Conservation (phyloP, 768 basidiomycete species). For the Suillus clintonianus region DNA sequence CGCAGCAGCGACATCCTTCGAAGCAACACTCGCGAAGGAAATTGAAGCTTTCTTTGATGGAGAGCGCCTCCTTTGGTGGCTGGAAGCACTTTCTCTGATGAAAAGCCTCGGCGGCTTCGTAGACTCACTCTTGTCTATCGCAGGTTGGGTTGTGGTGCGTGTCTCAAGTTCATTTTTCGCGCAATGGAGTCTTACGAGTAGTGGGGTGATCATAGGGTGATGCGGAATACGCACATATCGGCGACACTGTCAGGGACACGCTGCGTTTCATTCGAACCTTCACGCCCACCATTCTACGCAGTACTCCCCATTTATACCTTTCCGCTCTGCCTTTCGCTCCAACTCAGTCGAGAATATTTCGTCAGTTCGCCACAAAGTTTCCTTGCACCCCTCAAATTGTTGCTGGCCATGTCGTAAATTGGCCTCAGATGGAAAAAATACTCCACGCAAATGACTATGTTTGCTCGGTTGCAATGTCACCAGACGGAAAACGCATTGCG, state of each 20-base stretch:
- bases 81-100: conserved; percentile 7
- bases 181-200: background rate
- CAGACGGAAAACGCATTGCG: background rate
- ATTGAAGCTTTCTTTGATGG: conserved; percentile 22
- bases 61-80: conserved; percentile 1
- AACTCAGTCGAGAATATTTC: conserved; percentile 16
- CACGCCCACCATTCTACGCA: conserved; percentile 11
- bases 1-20: conserved; percentile 10
- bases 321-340: conserved; percentile 27
- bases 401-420: background rate
- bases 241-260: conserved; percentile 3
- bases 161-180: background rate
- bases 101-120: conserved; percentile 10
- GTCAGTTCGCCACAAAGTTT: conserved; percentile 16
- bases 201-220: background rate
- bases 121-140: background rate
- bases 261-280: conserved; percentile 15
- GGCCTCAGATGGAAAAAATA: background rate
- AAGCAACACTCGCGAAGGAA: conserved; percentile 5
- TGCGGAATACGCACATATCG: background rate
- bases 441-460: background rate
- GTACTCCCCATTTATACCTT: conserved; percentile 25
- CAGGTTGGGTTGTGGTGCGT: background rate
- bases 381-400: background rate
- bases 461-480: background rate